Percentiles rank a stretch among this genome's conserved stretches.
Evolutionary conservation across 164 flowering plant species (phyloP).

Genomic region (Vitis amurensis): DNA sequence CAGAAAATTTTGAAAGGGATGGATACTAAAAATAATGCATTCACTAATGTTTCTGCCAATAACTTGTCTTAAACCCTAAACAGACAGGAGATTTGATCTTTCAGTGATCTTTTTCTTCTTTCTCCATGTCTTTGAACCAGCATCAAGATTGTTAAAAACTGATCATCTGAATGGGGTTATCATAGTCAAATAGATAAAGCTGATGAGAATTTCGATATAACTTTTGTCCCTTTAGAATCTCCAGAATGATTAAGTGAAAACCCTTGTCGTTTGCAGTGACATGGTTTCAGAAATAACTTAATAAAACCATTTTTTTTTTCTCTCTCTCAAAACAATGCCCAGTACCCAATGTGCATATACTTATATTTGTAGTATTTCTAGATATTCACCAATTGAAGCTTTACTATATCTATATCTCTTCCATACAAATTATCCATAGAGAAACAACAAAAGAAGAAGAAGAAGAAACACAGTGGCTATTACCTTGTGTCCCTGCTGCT

Average conservation of each 20-base stretch:
- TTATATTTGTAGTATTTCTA: no score
- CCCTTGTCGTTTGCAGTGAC: neutral
- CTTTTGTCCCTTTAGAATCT: neutral
- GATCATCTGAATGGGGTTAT: neutral
- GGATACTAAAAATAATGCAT: no score
- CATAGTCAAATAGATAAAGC: neutral
- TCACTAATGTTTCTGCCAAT: no score
- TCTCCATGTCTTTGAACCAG: no score
- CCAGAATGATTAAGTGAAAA: neutral
- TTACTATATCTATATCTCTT: no score
- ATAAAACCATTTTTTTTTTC: neutral
- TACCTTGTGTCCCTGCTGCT: neutral
- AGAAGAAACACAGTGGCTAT: neutral
- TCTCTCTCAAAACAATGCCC: neutral
- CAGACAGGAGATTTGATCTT: no score
- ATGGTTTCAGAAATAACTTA: neutral
- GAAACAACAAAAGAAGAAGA: slow-evolving; percentile 3
- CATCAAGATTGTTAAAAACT: no score
- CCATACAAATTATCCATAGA: neutral
- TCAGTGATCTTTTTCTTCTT: no score
- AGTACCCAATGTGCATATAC: neutral
- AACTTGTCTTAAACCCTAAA: no score
- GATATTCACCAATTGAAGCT: neutral
- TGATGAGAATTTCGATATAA: neutral
- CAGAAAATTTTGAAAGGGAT: no score